Evolutionary conservation across 148 eudicot species (phyloP), one percentile per base, ranked within the genome.

Genomic region (Amaranthus hypochondriacus): DNA sequence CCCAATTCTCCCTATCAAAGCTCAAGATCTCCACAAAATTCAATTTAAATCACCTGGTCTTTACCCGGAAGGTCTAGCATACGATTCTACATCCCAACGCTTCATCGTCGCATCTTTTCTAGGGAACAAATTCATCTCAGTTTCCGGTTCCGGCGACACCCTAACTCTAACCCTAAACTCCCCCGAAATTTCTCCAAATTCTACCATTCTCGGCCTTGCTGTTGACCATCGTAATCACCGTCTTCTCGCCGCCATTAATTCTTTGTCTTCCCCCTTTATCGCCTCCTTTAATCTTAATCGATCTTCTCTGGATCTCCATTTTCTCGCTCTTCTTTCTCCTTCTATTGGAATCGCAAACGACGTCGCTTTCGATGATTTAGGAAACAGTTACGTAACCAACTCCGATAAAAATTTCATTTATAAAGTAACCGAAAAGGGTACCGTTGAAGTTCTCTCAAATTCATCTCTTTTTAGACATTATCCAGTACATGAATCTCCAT

Each of bases 321-420:
- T 84, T 78, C 88, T 94, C 63, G 52, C 97, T 59, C 87, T 75
- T 14, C 92, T 93, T 69, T 8, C 75, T 11, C 9, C 70, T 47
- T 0, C 81, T 57, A 21, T 79, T 68, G 81, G 83, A 28, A 57
- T 79, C 53, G 92, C 98, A 0, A 89, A 88, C 81, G 93, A 75
- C 76, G 89, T 94, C 74, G 82, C 93, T 4, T 70, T 84, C 7
- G 98, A 94, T 77, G 79, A 70, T 72, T 64, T 75, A 56, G 97
- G 97, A 48, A 88, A 92, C 86, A 93, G 93, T 6, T 94, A 82
- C 86, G 89, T 94, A 75, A 92, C 98, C 44, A 87, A 90, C 76
- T 81, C 97, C 28, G 89, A 77, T n/a, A 73, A 80, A 3, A 88
- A 92, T 72, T 59, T 76, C 78, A 87, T 94, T 74, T 94, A 85